phyloP scores from a whole-genome alignment of 352 stramenopile species.

The Aphanomyces cochlioides region DNA sequence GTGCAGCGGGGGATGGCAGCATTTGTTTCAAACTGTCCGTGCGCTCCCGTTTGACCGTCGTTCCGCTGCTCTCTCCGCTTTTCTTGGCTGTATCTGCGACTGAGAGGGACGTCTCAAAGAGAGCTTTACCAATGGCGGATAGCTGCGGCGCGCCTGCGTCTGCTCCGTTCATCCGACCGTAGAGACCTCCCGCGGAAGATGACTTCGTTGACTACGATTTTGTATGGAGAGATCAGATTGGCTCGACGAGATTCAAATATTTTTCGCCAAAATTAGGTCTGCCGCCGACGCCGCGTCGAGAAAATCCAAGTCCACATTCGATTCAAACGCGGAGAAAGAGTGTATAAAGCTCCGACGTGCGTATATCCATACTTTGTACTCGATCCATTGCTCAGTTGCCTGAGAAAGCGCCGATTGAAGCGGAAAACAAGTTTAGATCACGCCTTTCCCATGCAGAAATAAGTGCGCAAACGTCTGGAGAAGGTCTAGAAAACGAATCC shows the following conservation, averaged over 20 bases:
- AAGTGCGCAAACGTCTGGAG: no score
- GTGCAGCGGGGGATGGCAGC: slow-evolving; percentile 56
- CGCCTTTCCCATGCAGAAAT: no score
- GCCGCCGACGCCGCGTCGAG: no score
- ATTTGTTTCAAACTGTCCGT: slow-evolving; percentile 80
- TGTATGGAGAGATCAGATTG: slow-evolving; percentile 14
- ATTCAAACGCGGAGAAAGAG: no score
- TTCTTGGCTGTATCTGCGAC: slow-evolving; percentile 29
- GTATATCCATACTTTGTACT: no score
- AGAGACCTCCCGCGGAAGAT: slow-evolving; percentile 12
- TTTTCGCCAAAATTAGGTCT: no score
- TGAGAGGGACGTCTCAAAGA: slow-evolving; percentile 73
- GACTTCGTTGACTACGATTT: slow-evolving; percentile 13
- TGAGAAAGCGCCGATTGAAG: no score
- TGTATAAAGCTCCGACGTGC: no score
- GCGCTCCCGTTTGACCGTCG: slow-evolving; percentile 60
- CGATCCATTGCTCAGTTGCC: no score
- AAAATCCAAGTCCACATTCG: no score
- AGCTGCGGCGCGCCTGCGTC: slow-evolving; percentile 44
- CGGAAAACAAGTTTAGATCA: no score
- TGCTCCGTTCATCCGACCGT: slow-evolving; percentile 1
- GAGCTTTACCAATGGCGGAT: slow-evolving; percentile 66
- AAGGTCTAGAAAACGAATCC: no score
- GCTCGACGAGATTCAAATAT: slow-evolving; percentile 10
- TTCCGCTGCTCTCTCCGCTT: slow-evolving; percentile 18